Evolutionary conservation across 805 yeast genomes (phyloP).

Genomic region (Yamadazyma kitorensis): DNA sequence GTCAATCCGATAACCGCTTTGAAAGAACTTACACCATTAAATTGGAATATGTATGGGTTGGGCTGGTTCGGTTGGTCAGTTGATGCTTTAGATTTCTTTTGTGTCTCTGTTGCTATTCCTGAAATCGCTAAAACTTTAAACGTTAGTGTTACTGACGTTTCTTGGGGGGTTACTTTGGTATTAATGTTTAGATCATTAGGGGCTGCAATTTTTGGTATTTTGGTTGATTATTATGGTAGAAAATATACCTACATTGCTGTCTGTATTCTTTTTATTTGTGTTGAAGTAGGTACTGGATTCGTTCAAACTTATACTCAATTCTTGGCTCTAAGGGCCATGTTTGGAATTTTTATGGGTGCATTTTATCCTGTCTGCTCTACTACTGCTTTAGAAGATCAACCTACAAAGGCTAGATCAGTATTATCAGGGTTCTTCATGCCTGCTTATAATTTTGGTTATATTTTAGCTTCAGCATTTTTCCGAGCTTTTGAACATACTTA

Average conservation of each 20-base stretch:
- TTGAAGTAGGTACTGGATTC: conserved; percentile 69
- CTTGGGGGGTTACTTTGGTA: conserved; percentile 73
- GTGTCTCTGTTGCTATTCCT: conserved; percentile 54
- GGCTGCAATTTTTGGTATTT: conserved; percentile 62
- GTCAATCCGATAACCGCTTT: conserved; percentile 46
- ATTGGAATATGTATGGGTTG: conserved; percentile 58
- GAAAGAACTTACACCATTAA: conserved; percentile 28
- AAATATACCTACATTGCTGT: conserved; percentile 62
- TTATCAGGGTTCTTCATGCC: conserved; percentile 59
- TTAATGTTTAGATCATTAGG: conserved; percentile 71
- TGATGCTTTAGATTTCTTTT: conserved; percentile 71
- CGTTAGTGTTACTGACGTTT: conserved; percentile 45
- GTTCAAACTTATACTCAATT: conserved; percentile 57
- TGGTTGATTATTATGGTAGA: conserved; percentile 63
- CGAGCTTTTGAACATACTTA: conserved; percentile 47
- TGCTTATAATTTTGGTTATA: conserved; percentile 59
- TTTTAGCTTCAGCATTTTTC: conserved; percentile 59
- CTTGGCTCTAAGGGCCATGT: conserved; percentile 58
- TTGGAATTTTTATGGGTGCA: conserved; percentile 73
- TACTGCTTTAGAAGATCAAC: conserved; percentile 64
- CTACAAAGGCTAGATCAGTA: conserved; percentile 55
- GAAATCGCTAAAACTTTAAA: conserved; percentile 49
- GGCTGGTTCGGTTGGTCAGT: conserved; percentile 67
- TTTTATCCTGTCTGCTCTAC: conserved; percentile 64
- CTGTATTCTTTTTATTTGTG: conserved; percentile 46